Evolutionary conservation across 2,329 filamentous ascomycete genomes (phyloP).

Genomic region (Coniochaeta prunicola): DNA sequence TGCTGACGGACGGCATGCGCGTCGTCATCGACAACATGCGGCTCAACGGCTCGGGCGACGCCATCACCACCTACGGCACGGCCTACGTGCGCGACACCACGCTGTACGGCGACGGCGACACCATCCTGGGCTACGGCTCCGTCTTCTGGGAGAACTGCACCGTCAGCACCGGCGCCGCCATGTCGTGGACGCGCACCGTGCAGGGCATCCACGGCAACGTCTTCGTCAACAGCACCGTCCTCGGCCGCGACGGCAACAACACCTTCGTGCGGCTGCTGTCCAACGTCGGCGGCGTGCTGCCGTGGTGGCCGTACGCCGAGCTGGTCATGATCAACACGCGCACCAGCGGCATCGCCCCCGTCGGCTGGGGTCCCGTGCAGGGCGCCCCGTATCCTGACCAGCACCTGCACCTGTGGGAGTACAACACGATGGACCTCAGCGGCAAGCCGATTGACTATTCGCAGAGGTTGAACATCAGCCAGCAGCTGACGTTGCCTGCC

Average conservation of each 20-base stretch:
- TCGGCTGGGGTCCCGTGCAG: constrained; percentile 4
- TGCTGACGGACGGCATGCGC: constrained; percentile 4
- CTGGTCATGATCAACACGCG: constrained; percentile 5
- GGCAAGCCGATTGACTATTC: constrained; percentile 4
- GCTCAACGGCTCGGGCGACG: constrained; percentile 7
- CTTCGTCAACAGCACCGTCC: constrained; percentile 7
- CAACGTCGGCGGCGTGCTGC: constrained; percentile 5
- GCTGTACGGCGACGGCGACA: constrained; percentile 6
- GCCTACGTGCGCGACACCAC: constrained; percentile 3
- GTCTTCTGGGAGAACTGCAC: constrained; percentile 4
- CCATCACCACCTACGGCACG: constrained; percentile 6
- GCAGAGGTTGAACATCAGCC: background rate
- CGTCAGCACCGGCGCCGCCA: background rate
- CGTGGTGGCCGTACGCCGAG: constrained; percentile 5
- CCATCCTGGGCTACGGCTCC: constrained; percentile 5
- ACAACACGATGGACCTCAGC: constrained; percentile 6
- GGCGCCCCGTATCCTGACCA: constrained; percentile 2
- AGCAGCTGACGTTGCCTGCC: constrained; percentile 3
- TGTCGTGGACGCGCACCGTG: constrained; percentile 5
- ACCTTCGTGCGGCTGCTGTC: constrained; percentile 4
- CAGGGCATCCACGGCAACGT: constrained; percentile 5
- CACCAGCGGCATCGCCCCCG: constrained; percentile 1
- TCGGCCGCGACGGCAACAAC: background rate
- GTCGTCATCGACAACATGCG: constrained; percentile 3
- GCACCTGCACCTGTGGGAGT: constrained; percentile 7